Base-by-base conservation (phyloP, 1,139 yeast species). In the Kodamaea ohmeri region DNA sequence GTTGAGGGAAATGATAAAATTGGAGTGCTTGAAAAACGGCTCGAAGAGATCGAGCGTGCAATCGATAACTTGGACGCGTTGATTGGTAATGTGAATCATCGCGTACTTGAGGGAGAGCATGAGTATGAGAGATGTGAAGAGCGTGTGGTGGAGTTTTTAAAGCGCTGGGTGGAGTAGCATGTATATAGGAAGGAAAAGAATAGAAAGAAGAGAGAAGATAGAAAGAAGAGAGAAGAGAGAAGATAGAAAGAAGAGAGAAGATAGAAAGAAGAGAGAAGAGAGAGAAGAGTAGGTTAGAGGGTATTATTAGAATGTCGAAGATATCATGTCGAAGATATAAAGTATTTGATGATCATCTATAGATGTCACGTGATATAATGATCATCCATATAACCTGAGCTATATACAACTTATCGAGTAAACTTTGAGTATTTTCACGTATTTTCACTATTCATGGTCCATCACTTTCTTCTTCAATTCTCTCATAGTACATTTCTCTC, bases 21-120 rank as follows among this genome's bases (percentile, higher is more conserved):
- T 13, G 32, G 12, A n/a, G 29, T 20, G 13, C 25, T 25, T 26
- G 32, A 41, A n/a, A 18, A 15, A 6, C 25, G 16, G 18, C 27
- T 42, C 11, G 25, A 33, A n/a, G 40, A 39, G 37, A 27, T 38
- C 4, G 35, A 39, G 24, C 12, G 21, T 17, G 43, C 53, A 3
- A 43, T 63, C 9, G 35, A 25, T 4, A 47, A 47, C 32, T 39
- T 67, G 33, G 52, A 55, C 24, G 62, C 60, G 0, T 58, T 70
- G 30, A 58, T 66, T 18, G 71, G 68, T 4, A 68, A 67, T 42
- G 53, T 66, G 8, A 52, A 53, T 6, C 41, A 53, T 11, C 52
- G 69, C 16, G 42, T 69, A 32, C 52, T 55, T 7, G 53, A 57
- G 62, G 28, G 47, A 67, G 14, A 44, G 47, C 16, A 33, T 31